phyloP scores from a whole-genome alignment of 2,329 filamentous ascomycete species.

The Albifimbria verrucaria region DNA sequence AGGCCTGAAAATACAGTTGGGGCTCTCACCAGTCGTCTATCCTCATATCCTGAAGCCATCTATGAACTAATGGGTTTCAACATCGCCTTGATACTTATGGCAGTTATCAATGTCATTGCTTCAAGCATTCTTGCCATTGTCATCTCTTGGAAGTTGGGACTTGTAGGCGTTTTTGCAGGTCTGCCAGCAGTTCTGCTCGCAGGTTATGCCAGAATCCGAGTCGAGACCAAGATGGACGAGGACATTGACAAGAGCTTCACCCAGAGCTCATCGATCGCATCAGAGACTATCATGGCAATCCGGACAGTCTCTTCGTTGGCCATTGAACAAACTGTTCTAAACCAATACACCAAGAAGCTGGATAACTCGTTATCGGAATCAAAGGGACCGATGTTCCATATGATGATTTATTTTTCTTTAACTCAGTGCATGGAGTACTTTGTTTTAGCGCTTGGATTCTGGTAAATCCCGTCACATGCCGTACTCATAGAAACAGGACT shows the following conservation, averaged over 20 bases:
- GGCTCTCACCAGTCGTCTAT: conserved; percentile 30
- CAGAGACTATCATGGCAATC: conserved; percentile 34
- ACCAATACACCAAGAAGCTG: conserved; percentile 22
- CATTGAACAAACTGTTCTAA: conserved; percentile 26
- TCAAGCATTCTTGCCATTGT: conserved; percentile 40
- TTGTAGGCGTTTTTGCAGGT: conserved; percentile 44
- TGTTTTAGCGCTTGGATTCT: conserved; percentile 34
- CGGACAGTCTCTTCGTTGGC: conserved; percentile 35
- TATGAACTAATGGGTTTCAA: conserved; percentile 42
- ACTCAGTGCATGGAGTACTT: conserved; percentile 26
- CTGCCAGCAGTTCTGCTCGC: conserved; percentile 29
- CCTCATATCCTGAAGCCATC: conserved; percentile 34
- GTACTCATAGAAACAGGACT: background rate
- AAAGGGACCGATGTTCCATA: conserved; percentile 16
- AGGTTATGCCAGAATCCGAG: conserved; percentile 29
- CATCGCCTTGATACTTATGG: conserved; percentile 35
- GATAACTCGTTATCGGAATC: conserved; percentile 20
- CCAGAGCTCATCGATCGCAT: conserved; percentile 32
- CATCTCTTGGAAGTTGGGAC: conserved; percentile 44
- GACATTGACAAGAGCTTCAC: conserved; percentile 23
- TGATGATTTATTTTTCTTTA: conserved; percentile 27
- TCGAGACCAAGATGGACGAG: conserved; percentile 33
- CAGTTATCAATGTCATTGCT: conserved; percentile 31
- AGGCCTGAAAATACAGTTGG: conserved; percentile 36
- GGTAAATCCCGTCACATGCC: conserved; percentile 19